Base-by-base conservation (phyloP, 108 stramenopile species). In the Skeletonema menzelii region DNA sequence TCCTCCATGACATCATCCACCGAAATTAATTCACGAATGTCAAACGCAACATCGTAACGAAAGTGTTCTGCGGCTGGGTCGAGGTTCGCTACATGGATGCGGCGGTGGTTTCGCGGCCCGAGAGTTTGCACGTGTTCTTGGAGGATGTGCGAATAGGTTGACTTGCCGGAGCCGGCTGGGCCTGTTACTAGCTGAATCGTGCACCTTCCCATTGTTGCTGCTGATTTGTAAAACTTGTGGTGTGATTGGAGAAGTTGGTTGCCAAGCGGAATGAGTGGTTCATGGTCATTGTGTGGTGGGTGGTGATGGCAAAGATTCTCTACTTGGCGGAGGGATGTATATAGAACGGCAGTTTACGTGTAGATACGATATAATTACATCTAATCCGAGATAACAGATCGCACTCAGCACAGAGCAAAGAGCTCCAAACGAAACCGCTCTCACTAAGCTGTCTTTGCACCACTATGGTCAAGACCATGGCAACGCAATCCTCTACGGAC, bases 1-100 rank as follows among this genome's bases (percentile, higher is more conserved):
- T 99, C 98, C 59, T 98, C 97, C 98, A 98, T 98, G 22, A 98
- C 99, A 57, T 99, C 98, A 35, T 96, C 92, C 14, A 96, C 95
- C 7, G 88, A 89, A 62, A 99, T 97, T 31, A 99, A 84, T 53
- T 99, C 98, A 6, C 97, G 92, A 12, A 96, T 83, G 69, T 97
- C 96, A 66, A 95, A 85, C 1, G 87, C 86, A 1, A 90, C 75
- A 6, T 96, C 81, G 77, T 99, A 99, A 24, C 84, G 85, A 75
- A 98, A 96, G 44, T 87, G 38, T 72, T 99, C 98, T 8, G 97
- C 97, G 7, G 97, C 97, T 5, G 99, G 99, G 74, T 99, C 99
- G 22, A 99, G 86, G 82, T 99, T 99, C 38, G 84, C 88, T 5
- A 98, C 90, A 76, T 95, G 89, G n/a, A 93, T 78, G 4, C 79